phyloP scores from a whole-genome alignment of 2,329 filamentous ascomycete genomes.

The Alternaria sp. region DNA sequence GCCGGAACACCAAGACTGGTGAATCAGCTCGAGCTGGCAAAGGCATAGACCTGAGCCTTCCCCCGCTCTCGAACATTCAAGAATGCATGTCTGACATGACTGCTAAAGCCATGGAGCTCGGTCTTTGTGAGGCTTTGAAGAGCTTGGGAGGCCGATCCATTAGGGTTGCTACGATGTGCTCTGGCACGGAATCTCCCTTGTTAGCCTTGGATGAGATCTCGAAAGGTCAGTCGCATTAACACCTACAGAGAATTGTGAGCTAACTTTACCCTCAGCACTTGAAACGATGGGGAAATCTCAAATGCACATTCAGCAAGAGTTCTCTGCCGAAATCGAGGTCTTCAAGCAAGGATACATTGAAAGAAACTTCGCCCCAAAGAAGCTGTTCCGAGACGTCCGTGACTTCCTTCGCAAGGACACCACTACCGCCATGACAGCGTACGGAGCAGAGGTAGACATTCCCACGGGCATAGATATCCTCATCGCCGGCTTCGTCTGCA shows the following conservation, averaged over 20 bases:
- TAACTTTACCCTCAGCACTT: slow-evolving; percentile 15
- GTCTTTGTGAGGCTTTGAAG: slow-evolving; percentile 27
- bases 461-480: slow-evolving; percentile 68
- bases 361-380: slow-evolving; percentile 51
- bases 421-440: slow-evolving; percentile 67
- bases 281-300: slow-evolving; percentile 7
- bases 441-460: slow-evolving; percentile 64
- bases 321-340: slow-evolving; percentile 55
- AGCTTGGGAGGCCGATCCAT: too few relatives aligned
- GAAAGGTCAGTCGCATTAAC: slow-evolving; percentile 8
- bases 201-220: slow-evolving; percentile 66
- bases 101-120: slow-evolving; percentile 40
- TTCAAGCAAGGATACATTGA: slow-evolving; percentile 58
- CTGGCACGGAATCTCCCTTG: slow-evolving; percentile 77
- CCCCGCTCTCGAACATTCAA: slow-evolving; percentile 55
- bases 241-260: neutral
- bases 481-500: slow-evolving; percentile 76
- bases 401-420: slow-evolving; percentile 54
- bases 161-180: slow-evolving; percentile 62
- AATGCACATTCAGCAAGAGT: slow-evolving; percentile 47
- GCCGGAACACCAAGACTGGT: neutral
- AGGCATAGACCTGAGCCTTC: slow-evolving; percentile 46
- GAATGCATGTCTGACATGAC: slow-evolving; percentile 60
- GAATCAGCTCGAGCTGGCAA: slow-evolving; percentile 9
- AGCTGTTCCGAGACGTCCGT: slow-evolving; percentile 55